These are phyloP conservation scores for Tympanopsis confertula DNA, from an alignment of 2,329 filamentous ascomycete genomes.

Conservation along the genomic window DNA sequence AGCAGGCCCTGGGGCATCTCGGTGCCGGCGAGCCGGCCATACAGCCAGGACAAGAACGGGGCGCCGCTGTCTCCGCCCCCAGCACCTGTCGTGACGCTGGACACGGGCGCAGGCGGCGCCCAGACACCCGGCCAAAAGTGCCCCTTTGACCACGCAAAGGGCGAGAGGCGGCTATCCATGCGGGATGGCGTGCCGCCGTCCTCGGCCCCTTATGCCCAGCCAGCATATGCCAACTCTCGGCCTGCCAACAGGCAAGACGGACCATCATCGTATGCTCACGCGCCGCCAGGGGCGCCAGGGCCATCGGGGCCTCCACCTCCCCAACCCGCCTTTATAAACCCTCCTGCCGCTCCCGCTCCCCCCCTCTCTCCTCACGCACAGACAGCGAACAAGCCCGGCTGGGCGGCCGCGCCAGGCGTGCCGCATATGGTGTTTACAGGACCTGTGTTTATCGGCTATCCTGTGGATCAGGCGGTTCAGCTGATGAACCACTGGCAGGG, in stretches of 20 bases:
- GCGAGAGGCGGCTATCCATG: slow-evolving; percentile 16
- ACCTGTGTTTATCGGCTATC: slow-evolving; percentile 87
- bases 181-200: slow-evolving; percentile 9
- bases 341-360: slow-evolving; percentile 6
- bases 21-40: slow-evolving; percentile 44
- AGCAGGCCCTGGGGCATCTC: slow-evolving; percentile 87
- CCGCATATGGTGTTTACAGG: slow-evolving; percentile 82
- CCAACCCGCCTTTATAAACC: slow-evolving; percentile 41
- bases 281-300: slow-evolving; percentile 9
- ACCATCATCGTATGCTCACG: slow-evolving; percentile 8
- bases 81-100: slow-evolving; percentile 38
- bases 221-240: too few relatives aligned
- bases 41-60: slow-evolving; percentile 17
- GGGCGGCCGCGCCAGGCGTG: slow-evolving; percentile 5
- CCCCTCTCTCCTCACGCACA: not conserved
- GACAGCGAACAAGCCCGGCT: not conserved
- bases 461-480: slow-evolving; percentile 67
- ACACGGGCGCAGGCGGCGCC: slow-evolving; percentile 11
- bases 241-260: slow-evolving; percentile 9
- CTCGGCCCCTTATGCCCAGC: too few relatives aligned
- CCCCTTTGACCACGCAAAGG: slow-evolving; percentile 42
- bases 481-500: slow-evolving; percentile 50
- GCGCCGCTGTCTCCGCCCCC: slow-evolving; percentile 43
- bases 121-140: slow-evolving; percentile 31
- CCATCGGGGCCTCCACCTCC: slow-evolving; percentile 14